These are phyloP conservation scores for Suhomyces panamericanus DNA, from an alignment of 1,139 yeast species.

Conservation along the genomic window DNA sequence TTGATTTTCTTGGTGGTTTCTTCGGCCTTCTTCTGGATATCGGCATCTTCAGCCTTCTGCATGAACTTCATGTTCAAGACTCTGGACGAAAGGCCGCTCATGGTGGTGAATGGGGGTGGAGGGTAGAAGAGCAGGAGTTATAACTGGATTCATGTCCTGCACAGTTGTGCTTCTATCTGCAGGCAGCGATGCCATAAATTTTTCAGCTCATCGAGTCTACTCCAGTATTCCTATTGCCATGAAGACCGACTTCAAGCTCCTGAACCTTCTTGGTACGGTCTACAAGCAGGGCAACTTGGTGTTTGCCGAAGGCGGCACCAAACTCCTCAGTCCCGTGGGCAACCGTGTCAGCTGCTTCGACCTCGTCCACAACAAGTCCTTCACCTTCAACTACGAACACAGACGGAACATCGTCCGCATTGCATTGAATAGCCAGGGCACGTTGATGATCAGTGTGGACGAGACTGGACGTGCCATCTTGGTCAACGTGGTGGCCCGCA, in stretches of 20 bases:
- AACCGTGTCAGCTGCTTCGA: slow-evolving; percentile 90
- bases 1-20: slow-evolving; percentile 40
- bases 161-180: neutral
- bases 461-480: slow-evolving; percentile 91
- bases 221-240: slow-evolving; percentile 19
- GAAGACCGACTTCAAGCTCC: slow-evolving; percentile 60
- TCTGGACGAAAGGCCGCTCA: slow-evolving; percentile 57
- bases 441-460: slow-evolving; percentile 82
- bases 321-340: slow-evolving; percentile 88
- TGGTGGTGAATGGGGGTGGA: slow-evolving; percentile 14
- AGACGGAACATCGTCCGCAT: slow-evolving; percentile 77
- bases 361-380: slow-evolving; percentile 77
- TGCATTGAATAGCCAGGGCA: slow-evolving; percentile 80
- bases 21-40: slow-evolving; percentile 30
- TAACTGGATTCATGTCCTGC: neutral
- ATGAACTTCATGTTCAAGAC: slow-evolving; percentile 74
- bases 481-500: slow-evolving; percentile 78
- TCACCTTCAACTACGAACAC: slow-evolving; percentile 91
- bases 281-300: slow-evolving; percentile 86
- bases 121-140: too few relatives aligned
- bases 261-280: slow-evolving; percentile 91
- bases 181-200: slow-evolving; percentile 10
- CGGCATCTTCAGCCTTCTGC: slow-evolving; percentile 32
- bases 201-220: slow-evolving; percentile 10
- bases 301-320: slow-evolving; percentile 86